phyloP scores from a whole-genome alignment of 2,329 filamentous ascomycete species.

The Cercospora canescens region DNA sequence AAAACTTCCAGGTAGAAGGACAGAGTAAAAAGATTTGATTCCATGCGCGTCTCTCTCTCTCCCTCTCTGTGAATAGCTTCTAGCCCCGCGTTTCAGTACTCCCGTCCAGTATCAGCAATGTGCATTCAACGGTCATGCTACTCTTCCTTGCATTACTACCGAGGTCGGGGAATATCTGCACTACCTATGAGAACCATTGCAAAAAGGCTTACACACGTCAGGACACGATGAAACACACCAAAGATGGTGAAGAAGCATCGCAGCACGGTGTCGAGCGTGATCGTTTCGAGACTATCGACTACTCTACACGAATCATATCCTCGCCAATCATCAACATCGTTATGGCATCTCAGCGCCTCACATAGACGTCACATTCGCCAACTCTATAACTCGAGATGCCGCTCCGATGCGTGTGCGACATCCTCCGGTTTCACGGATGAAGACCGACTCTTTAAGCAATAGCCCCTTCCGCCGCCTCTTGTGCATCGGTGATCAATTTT shows the following conservation, averaged over 20 bases:
- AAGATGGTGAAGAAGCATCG: neutral
- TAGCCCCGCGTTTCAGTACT: no score
- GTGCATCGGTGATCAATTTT: conserved; percentile 66
- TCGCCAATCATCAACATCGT: neutral
- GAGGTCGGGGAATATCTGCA: no score
- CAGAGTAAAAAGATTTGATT: no score
- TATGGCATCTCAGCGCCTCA: neutral
- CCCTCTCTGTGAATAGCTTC: no score
- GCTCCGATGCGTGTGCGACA: neutral
- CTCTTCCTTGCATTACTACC: no score
- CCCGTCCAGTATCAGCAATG: no score
- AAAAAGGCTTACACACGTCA: no score
- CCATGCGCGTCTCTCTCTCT: no score
- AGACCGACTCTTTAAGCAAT: conserved; percentile 5
- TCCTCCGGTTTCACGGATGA: neutral
- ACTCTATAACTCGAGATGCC: neutral
- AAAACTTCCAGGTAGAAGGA: no score
- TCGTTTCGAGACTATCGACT: neutral
- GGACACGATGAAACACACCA: neutral
- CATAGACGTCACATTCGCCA: neutral
- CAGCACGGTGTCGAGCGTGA: neutral
- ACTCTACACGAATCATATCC: neutral
- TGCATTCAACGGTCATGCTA: no score
- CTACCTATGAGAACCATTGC: no score
- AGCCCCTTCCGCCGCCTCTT: conserved; percentile 23